Evolutionary conservation across 345 rosid species (phyloP).

Genomic region (Arabidopsis suecica): DNA sequence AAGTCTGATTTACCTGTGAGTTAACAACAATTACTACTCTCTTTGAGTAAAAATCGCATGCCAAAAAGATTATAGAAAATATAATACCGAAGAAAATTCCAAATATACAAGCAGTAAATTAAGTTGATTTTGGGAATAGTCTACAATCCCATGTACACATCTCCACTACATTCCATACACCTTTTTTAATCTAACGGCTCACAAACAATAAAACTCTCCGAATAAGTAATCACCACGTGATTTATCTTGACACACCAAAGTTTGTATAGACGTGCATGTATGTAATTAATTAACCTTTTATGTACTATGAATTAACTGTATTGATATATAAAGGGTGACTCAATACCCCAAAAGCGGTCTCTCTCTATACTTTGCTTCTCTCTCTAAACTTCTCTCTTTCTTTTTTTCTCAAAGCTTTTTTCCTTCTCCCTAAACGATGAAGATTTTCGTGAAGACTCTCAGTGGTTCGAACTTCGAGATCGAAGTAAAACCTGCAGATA

Average conservation of each 20-base stretch:
- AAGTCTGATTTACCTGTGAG: background rate
- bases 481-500: conserved; percentile 69
- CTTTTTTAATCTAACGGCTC: conserved; percentile 16
- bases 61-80: background rate
- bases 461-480: conserved; percentile 72
- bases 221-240: background rate
- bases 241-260: background rate
- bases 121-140: conserved; percentile 11
- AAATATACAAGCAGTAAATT: conserved; percentile 32
- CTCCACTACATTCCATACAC: conserved; percentile 4
- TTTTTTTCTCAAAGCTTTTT: conserved; percentile 1
- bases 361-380: conserved; percentile 45
- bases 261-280: conserved; percentile 6
- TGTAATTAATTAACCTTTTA: background rate
- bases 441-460: conserved; percentile 76
- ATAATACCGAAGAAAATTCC: conserved; percentile 3
- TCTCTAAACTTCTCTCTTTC: conserved; percentile 38
- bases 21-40: background rate
- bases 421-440: conserved; percentile 52
- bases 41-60: conserved; percentile 25
- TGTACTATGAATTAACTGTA: conserved; percentile 14
- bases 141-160: background rate
- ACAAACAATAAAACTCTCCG: background rate
- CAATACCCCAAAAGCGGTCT: conserved; percentile 32
- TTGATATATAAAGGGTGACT: conserved; percentile 33